Conservation (phyloP, 2,329 filamentous ascomycete genomes). For the Pseudomassariella vexata region DNA sequence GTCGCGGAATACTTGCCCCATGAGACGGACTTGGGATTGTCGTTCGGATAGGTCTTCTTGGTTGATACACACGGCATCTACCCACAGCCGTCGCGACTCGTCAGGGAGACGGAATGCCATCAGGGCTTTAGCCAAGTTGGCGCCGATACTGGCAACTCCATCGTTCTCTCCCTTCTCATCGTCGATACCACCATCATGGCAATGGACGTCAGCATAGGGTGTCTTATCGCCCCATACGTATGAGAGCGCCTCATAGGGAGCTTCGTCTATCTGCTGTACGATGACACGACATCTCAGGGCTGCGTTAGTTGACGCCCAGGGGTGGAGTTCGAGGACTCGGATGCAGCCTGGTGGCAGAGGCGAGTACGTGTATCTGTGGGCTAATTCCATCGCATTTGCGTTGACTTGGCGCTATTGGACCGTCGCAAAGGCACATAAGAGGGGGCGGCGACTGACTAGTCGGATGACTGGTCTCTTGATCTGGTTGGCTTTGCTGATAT, state of each 20-base stretch:
- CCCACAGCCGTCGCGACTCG: constrained; percentile 2
- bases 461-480: too few relatives aligned
- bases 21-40: constrained; percentile 1
- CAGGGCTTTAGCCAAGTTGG: constrained; percentile 2
- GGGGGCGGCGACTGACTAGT: too few relatives aligned
- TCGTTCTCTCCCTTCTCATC: too few relatives aligned
- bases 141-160: not conserved
- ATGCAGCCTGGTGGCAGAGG: not conserved
- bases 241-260: constrained; percentile 3
- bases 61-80: constrained; percentile 4
- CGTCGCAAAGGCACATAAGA: too few relatives aligned
- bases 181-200: not conserved
- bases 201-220: constrained; percentile 1
- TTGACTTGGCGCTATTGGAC: too few relatives aligned
- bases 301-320: not conserved
- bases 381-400: not conserved
- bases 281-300: constrained; percentile 1
- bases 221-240: constrained; percentile 5
- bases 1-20: constrained; percentile 1
- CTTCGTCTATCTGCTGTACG: not conserved
- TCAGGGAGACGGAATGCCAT: constrained; percentile 1
- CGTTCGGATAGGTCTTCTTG: constrained; percentile 3
- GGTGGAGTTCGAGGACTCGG: constrained; percentile 2
- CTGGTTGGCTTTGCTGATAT: too few relatives aligned
- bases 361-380: constrained; percentile 1